Conservation (phyloP, 208 protist species). For the Leishmania tropica region DNA sequence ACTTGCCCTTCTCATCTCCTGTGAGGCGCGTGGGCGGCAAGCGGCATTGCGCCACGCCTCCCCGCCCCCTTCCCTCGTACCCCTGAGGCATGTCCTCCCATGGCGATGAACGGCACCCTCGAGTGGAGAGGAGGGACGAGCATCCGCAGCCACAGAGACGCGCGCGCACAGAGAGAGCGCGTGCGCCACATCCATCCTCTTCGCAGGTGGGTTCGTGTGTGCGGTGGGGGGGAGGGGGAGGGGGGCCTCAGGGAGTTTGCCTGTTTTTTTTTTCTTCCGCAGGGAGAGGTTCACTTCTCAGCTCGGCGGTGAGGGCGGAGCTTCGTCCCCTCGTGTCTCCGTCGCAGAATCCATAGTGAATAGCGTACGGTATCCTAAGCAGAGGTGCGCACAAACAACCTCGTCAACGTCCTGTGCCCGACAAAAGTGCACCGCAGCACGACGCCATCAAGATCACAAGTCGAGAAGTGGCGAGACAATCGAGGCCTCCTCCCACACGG, state of each 20-base stretch:
- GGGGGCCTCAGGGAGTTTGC: not conserved
- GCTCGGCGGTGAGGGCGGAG: not conserved
- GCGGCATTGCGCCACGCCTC: not conserved
- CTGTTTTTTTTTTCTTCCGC: not conserved
- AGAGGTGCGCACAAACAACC: not conserved
- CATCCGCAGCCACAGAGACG: not conserved
- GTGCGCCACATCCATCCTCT: not conserved
- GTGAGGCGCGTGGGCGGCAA: too few species aligned
- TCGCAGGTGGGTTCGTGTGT: not conserved
- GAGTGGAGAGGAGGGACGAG: not conserved
- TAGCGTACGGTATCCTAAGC: not conserved
- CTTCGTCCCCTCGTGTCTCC: not conserved
- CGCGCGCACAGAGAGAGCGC: not conserved
- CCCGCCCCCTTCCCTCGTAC: not conserved
- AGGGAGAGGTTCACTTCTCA: not conserved
- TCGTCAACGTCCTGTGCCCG: not conserved
- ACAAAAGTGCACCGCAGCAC: not conserved
- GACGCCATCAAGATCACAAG: not conserved
- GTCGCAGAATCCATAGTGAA: not conserved
- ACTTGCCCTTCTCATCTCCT: not conserved
- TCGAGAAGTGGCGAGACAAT: not conserved
- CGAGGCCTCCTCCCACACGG: not conserved
- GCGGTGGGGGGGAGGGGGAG: not conserved
- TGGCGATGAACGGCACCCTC: not conserved
- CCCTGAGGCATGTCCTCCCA: not conserved